Evolutionary conservation across 2,329 filamentous ascomycete species (phyloP), one percentile per base, ranked within the genome.

Genomic region (Arachnomyces sp.): DNA sequence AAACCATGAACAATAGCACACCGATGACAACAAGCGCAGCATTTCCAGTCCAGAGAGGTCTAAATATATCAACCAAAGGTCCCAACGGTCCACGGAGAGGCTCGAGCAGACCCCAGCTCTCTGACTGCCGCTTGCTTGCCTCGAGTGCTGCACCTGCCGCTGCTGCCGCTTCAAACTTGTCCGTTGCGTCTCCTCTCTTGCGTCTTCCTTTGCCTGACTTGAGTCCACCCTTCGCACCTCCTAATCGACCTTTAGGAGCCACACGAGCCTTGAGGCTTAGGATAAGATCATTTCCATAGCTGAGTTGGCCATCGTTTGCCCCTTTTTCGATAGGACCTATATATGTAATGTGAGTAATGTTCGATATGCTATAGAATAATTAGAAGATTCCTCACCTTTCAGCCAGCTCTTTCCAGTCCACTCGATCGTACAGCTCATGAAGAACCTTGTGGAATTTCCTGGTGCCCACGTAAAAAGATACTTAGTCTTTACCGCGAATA

Each of bases 361-460:
- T 37, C 4, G 28, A 17, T 35, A 5, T 5, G 15, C 40, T 35
- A 18, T 16, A 21, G 3, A 35, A 17, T 33, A 28, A 11, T 4
- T 7, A 4, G 45, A 57, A 71, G 59, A 25, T 25, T 25, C 21
- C 21, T 25, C 70, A 93, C 89, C 86, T 69, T 92, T 95, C 34
- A 98, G 69, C 92, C 92, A 98, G 68, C 89, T 95, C 73, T 96
- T 98, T 52, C 89, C 89, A 3, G 83, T 82, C 93, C 93, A 98
- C 57, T 98, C 93, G 32, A 95, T 85, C 2, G 80, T 83, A 60
- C 87, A 95, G 50, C 83, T 95, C 67, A 90, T 83, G 46, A 92
- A 79, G 21, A 98, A 68, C 18, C 88, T 77, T 1, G 93, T 98
- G 30, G 79, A 71, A 54, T 95, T 95, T 46, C 81, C 82, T 37